Conservation (phyloP, 2,329 filamentous ascomycete genomes). For the Colletotrichum godetiae region DNA sequence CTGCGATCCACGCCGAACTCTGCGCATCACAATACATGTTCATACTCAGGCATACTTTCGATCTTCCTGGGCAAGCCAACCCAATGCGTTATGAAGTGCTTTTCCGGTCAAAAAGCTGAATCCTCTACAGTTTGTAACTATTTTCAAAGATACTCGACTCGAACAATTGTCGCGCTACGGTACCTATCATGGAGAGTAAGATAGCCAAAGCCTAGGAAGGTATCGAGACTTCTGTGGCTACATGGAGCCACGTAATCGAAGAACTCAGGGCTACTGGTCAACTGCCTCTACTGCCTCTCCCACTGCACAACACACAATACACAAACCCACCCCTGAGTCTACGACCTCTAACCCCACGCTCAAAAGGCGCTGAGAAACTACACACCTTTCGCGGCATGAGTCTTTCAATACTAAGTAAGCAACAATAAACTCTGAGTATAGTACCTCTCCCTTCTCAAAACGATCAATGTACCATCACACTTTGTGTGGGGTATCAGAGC, state of each 20-base stretch:
- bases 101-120: not conserved
- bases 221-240: not conserved
- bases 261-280: not conserved
- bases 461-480: not conserved
- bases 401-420: no score
- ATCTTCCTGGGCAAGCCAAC: not conserved
- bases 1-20: not conserved
- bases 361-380: no score
- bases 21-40: not conserved
- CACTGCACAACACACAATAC: no score
- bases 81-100: not conserved
- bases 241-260: not conserved
- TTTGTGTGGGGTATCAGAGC: not conserved
- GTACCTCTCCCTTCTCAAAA: no score
- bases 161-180: not conserved
- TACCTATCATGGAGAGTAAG: not conserved
- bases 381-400: no score
- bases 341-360: no score
- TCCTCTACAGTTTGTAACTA: not conserved
- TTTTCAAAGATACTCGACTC: not conserved
- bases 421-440: no score
- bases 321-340: no score
- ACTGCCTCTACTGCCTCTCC: no score
- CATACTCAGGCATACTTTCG: not conserved
- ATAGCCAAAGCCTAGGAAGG: not conserved